Evolutionary conservation across 75 land plant species (phyloP).

Genomic region (Cryptomeria japonica): DNA sequence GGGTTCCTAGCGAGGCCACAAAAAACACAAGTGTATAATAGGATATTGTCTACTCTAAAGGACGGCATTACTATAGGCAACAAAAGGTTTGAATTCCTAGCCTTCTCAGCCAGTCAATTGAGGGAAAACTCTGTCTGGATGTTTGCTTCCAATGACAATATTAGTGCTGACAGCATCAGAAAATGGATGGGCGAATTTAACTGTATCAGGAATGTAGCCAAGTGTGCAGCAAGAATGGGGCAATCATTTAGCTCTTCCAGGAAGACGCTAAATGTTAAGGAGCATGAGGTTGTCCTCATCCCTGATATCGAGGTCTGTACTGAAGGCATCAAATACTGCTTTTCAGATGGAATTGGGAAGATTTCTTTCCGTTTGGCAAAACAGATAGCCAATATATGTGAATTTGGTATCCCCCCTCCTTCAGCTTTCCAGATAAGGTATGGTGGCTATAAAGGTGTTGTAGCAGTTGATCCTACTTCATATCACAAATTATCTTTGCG

Average conservation of each 20-base stretch:
- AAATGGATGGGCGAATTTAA: slow-evolving; percentile 89
- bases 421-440: slow-evolving; percentile 95
- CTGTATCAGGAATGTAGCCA: slow-evolving; percentile 67
- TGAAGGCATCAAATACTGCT: slow-evolving; percentile 65
- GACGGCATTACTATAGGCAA: slow-evolving; percentile 63
- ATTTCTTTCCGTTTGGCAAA: slow-evolving; percentile 68
- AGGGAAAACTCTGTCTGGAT: slow-evolving; percentile 82
- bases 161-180: slow-evolving; percentile 64
- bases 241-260: slow-evolving; percentile 83
- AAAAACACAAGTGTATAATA: slow-evolving; percentile 50
- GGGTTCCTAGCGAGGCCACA: slow-evolving; percentile 36
- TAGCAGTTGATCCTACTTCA: slow-evolving; percentile 80
- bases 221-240: slow-evolving; percentile 96
- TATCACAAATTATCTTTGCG: slow-evolving; percentile 69
- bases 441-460: slow-evolving; percentile 93
- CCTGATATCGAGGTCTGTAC: slow-evolving; percentile 57
- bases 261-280: slow-evolving; percentile 43
- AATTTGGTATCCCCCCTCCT: slow-evolving; percentile 43
- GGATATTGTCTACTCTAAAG: slow-evolving; percentile 55
- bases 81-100: slow-evolving; percentile 78
- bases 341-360: slow-evolving; percentile 97
- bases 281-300: slow-evolving; percentile 54
- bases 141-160: slow-evolving; percentile 74
- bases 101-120: slow-evolving; percentile 91
- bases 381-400: slow-evolving; percentile 70